phyloP scores from a whole-genome alignment of 2,329 filamentous ascomycete species.

The Botrytis elliptica region DNA sequence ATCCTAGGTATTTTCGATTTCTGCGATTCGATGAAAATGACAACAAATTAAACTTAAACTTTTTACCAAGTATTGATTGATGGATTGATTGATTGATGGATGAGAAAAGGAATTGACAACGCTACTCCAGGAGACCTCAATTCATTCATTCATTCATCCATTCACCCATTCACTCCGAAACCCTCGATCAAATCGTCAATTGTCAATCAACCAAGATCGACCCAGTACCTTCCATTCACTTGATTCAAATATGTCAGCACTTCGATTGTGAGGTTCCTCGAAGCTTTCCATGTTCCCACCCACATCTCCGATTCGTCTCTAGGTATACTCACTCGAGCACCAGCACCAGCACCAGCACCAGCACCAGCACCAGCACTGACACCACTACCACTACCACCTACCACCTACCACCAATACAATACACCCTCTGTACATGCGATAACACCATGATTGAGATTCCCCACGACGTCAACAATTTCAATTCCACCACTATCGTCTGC shows the following conservation, averaged over 20 bases:
- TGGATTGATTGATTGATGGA: no score
- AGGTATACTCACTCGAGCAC: background rate
- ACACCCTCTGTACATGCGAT: background rate
- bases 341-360: background rate
- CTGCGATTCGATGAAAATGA: constrained; percentile 3
- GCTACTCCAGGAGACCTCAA: background rate
- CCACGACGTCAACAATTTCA: background rate
- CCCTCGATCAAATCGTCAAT: no score
- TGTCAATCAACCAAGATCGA: background rate
- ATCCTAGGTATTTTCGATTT: background rate
- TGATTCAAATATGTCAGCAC: constrained; percentile 3
- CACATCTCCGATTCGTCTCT: background rate
- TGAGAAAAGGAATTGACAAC: background rate
- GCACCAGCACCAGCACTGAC: background rate
- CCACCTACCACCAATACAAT: background rate
- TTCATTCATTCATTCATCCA: background rate
- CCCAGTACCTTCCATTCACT: background rate
- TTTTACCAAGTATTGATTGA: background rate
- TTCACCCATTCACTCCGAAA: background rate
- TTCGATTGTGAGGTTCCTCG: background rate
- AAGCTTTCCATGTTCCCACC: background rate
- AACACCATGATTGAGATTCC: constrained; percentile 12
- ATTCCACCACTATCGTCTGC: background rate
- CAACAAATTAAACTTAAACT: background rate
- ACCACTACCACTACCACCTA: background rate